Base-by-base conservation (phyloP, 768 basidiomycete species). In the Nidula microcarpa region DNA sequence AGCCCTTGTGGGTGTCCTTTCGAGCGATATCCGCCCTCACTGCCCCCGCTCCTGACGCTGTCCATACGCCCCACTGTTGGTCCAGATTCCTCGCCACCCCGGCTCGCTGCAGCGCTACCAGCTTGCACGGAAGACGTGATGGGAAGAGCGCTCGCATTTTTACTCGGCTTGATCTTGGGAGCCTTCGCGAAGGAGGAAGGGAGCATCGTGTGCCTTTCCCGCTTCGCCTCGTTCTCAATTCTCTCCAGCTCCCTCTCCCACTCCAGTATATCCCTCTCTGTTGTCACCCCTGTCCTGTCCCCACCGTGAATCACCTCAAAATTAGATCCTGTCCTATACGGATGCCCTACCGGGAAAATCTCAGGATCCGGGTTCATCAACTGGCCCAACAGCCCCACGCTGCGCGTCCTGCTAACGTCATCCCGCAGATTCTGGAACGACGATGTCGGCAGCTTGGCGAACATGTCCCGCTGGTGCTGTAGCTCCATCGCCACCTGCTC, bases 311-410 rank as follows among this genome's bases (percentile, higher is more conserved):
- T 73, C 58, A 83, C 79, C 16, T 79, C 76, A n/a, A 63, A 68
- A 53, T 76, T 74, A 53, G 74, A 77, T 14, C 73, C 81, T 13
- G 73, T 66, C 55, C 81, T 74, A 66, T 83, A 86, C 2, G 85
- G 81, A 64, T 85, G 86, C 39, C 72, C 76, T 1, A 68, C 65
- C 5, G 86, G 85, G 60, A 88, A 79, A 33, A 82, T 69, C 10
- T 71, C 62, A 16, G 85, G 84, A 60, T 86, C 80, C 0, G 89
- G 90, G 57, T 91, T 85, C 75, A 92, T 75, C 43, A 92, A 68
- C 65, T 82, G 82, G 32, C 81, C 81, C 51, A 91, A 69, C 43
- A 88, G 66, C 4, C 89, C 89, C 23, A 30, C 23, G 41, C 76
- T 76, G 52, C 60, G 56, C 53, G 73, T 68, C 16, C 72, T 62